These are phyloP conservation scores for Stephanodiscus triporus DNA, from an alignment of 108 stramenopile species.

Conservation along the genomic window DNA sequence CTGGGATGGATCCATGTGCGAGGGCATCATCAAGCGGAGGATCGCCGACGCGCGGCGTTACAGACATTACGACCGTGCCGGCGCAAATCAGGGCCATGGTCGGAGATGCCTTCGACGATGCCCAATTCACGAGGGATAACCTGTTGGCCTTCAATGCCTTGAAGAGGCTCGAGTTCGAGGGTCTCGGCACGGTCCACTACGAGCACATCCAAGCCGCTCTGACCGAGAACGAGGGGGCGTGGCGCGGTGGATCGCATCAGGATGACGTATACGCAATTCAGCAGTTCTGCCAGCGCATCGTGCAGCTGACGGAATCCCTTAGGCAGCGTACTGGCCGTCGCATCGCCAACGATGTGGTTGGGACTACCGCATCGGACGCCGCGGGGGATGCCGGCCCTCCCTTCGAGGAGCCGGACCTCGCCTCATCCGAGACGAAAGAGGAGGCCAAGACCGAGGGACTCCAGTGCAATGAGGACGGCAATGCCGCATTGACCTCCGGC, in stretches of 20 bases:
- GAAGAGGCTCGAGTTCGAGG: neutral
- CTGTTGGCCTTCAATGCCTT: neutral
- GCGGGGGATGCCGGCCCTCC: neutral
- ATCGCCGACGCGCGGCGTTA: neutral
- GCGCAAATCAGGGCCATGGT: neutral
- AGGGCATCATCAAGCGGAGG: neutral
- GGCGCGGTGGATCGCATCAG: neutral
- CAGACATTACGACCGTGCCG: neutral
- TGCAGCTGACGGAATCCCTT: neutral
- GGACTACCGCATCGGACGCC: neutral
- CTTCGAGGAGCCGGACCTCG: conserved; percentile 40
- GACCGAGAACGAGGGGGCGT: neutral
- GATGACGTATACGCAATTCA: neutral
- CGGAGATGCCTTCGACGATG: neutral
- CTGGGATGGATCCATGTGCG: neutral
- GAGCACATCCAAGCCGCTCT: neutral
- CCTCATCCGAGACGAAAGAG: conserved; percentile 27
- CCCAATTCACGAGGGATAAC: neutral
- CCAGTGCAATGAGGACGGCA: conserved; percentile 78
- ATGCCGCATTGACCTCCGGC: conserved; percentile 65
- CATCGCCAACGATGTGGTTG: neutral
- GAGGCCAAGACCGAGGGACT: conserved; percentile 49
- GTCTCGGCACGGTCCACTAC: conserved; percentile 1
- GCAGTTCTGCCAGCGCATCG: neutral
- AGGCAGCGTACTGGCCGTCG: neutral